phyloP scores from a whole-genome alignment of 2,329 filamentous ascomycete species.

The Phaeophleospora eucalypticola region DNA sequence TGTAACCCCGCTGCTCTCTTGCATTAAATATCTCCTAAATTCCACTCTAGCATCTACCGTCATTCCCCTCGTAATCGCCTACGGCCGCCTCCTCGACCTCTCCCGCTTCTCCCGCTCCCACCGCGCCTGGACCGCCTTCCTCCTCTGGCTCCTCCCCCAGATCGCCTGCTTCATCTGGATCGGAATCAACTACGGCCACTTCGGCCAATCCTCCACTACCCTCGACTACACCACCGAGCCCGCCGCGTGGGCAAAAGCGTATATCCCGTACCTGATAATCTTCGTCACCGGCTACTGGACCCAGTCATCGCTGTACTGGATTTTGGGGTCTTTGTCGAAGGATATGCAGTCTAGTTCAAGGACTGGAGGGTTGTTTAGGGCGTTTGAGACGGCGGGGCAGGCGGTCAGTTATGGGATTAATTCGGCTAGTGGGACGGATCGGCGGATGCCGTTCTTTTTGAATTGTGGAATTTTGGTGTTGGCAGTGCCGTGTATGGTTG shows the following conservation, averaged over 20 bases:
- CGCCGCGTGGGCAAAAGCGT: slow-evolving; percentile 15
- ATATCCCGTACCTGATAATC: slow-evolving; percentile 24
- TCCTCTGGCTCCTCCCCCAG: slow-evolving; percentile 30
- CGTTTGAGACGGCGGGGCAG: slow-evolving; percentile 47
- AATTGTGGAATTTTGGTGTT: slow-evolving; percentile 18
- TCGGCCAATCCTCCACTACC: slow-evolving; percentile 4
- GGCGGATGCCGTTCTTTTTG: slow-evolving; percentile 14
- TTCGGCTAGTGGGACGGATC: slow-evolving; percentile 8
- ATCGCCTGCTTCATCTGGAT: slow-evolving; percentile 34
- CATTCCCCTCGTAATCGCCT: slow-evolving; percentile 23
- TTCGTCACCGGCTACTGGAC: slow-evolving; percentile 23
- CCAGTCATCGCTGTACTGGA: slow-evolving; percentile 35
- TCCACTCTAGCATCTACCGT: slow-evolving; percentile 16
- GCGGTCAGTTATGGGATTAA: slow-evolving; percentile 29
- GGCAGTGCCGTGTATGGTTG: slow-evolving; percentile 18
- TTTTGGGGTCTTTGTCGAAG: slow-evolving; percentile 35
- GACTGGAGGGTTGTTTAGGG: slow-evolving; percentile 27
- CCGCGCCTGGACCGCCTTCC: slow-evolving; percentile 30
- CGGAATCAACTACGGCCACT: slow-evolving; percentile 19
- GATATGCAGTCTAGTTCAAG: slow-evolving; percentile 33
- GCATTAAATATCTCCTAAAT: not conserved
- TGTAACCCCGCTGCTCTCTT: not conserved
- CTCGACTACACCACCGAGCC: slow-evolving; percentile 15
- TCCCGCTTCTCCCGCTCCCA: slow-evolving; percentile 29
- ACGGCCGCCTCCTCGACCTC: slow-evolving; percentile 25